Evolutionary conservation across 2,329 filamentous ascomycete species (phyloP), one percentile per base, ranked within the genome.

Genomic region (Botrytis cinerea): DNA sequence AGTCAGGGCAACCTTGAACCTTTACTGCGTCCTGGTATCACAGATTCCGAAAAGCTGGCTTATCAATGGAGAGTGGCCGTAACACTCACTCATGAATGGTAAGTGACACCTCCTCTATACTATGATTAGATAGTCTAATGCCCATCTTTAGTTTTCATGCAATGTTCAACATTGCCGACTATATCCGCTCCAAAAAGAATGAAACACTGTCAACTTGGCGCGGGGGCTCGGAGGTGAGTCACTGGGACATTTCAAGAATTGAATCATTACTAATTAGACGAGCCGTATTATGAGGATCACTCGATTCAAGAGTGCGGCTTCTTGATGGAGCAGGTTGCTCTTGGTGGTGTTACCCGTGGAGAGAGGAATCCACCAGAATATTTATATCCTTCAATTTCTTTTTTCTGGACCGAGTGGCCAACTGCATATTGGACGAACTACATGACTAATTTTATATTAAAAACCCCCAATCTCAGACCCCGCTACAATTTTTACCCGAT

Each of bases 11-110:
- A 57, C 20, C 54, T 43, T 10, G 38, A 57, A 16, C 66, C 66
- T 32, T 57, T 69, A 57, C 48, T 69, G 16, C 35, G 25, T 14
- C n/a, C n/a, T 3, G 18, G 25, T 43, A 43, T 57, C 22, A 69
- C 66, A 59, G 48, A 48, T n/a, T 57, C 66, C 6, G 66, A 69
- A 28, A 69, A 32, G 10, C 40, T 69, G 18, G n/a, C 35, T 43
- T 69, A 69, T 57, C 66, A 69, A 45, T 69, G 66, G 66, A 57
- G 38, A 43, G 40, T n/a, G n/a, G 66, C 66, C 20, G 9, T 69
- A 43, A 69, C 48, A 6, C 20, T 69, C 28, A 32, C 66, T 57
- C 66, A 69, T 45, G 66, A 69, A 69, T 69, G 66, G 66, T 28
- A n/a, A 43, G 35, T 25, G 12, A 43, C 14, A 25, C 22, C 18